Evolutionary conservation across 2,329 filamentous ascomycete genomes (phyloP).

Genomic region (Colletotrichum siamense): DNA sequence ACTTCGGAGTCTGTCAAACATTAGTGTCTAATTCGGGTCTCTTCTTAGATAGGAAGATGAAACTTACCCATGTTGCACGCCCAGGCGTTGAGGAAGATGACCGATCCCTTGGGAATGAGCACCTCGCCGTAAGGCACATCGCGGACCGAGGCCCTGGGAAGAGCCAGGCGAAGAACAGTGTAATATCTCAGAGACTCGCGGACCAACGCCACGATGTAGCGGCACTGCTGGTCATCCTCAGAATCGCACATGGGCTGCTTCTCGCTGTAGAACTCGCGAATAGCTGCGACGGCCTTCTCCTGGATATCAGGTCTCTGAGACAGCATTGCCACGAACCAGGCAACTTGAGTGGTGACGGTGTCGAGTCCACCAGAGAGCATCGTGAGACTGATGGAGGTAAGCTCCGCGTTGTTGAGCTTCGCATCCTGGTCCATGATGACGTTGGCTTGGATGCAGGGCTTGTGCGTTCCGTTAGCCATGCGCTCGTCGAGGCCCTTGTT

Average conservation of each 20-base stretch:
- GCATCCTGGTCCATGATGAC: slow-evolving; percentile 69
- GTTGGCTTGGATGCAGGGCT: slow-evolving; percentile 71
- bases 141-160: slow-evolving; percentile 66
- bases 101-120: slow-evolving; percentile 65
- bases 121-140: slow-evolving; percentile 64
- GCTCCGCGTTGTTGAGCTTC: slow-evolving; percentile 65
- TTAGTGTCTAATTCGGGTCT: not conserved
- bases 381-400: slow-evolving; percentile 70
- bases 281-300: slow-evolving; percentile 61
- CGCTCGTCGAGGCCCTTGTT: slow-evolving; percentile 65
- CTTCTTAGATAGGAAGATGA: not conserved
- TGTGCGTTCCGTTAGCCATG: slow-evolving; percentile 64
- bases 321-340: slow-evolving; percentile 68
- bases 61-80: slow-evolving; percentile 70
- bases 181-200: slow-evolving; percentile 67
- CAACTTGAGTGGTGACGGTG: slow-evolving; percentile 69
- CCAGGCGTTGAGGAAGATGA: slow-evolving; percentile 72
- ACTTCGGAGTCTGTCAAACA: slow-evolving; percentile 48
- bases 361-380: slow-evolving; percentile 73
- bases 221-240: slow-evolving; percentile 67
- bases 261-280: slow-evolving; percentile 56
- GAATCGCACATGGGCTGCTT: slow-evolving; percentile 63
- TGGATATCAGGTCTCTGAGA: slow-evolving; percentile 67
- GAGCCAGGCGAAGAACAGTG: slow-evolving; percentile 66
- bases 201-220: slow-evolving; percentile 68